Base-by-base conservation (phyloP, 768 basidiomycete genomes). In the Lactarius tabidus region DNA sequence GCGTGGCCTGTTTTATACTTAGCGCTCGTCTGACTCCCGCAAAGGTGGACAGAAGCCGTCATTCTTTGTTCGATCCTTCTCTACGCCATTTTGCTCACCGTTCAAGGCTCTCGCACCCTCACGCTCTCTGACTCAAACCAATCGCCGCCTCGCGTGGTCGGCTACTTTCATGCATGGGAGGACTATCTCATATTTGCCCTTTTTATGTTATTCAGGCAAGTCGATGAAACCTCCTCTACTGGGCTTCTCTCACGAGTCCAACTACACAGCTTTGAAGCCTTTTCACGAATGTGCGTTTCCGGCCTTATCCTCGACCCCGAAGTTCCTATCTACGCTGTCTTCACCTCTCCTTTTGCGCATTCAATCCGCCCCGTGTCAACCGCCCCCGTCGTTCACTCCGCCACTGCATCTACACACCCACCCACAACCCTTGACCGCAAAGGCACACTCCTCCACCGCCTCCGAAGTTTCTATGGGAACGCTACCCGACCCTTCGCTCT, bases 101-200 rank as follows among this genome's bases (percentile, higher is more conserved):
- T 90, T 28, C 95, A 98, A 76, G 84, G 92, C 9, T 83, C 89
- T 39, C 81, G 78, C 60, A 77, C 87, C 3, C 74, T 87, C n/a
- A 69, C 68, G 7, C 67, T 72, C 41, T 77, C 77, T n/a, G 72
- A 74, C 48, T 75, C 77, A 63, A 77, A 76, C 33, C 70, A 74
- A 2, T 73, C 79, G 12, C 74, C 81, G 9, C 80, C 82, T 41
- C 77, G 78, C 36, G 70, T 82, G 26, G 75, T 72, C 57, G 93
- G 93, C 9, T 98, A 90, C 78, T 97, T 98, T 77, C 85, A 88
- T 65, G 69, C 76, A 15, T 98, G 95, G 95, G 93, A 95, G 71
- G 95, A 98, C 75, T 88, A 84, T 71, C 86, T 81, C 23, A 78
- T 98, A n/a, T 92, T 98, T 74, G 82, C 72, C 23, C 77, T 98